Conservation (phyloP, 345 rosid species). For the Populus deltoides region DNA sequence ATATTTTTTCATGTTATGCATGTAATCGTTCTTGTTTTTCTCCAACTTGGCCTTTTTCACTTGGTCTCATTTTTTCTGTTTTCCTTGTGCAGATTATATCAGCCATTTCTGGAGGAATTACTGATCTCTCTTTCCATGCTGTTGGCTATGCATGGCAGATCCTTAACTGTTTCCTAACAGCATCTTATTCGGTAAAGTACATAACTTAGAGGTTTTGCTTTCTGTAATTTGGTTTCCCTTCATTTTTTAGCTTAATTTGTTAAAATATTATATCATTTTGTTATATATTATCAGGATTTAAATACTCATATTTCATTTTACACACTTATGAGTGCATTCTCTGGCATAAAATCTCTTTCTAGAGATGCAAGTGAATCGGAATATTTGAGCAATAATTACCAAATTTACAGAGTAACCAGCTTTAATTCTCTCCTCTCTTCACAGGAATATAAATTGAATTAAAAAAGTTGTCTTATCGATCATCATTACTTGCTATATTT, state of each 20-base stretch:
- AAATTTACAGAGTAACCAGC: background rate
- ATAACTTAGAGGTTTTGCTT: conserved; percentile 4
- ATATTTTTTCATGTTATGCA: too few species aligned
- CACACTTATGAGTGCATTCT: background rate
- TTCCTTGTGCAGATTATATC: conserved; percentile 65
- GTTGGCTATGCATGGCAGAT: conserved; percentile 95
- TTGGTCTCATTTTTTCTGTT: conserved; percentile 2
- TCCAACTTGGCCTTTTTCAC: too few species aligned
- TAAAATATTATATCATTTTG: background rate
- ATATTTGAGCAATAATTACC: background rate
- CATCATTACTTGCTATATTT: background rate
- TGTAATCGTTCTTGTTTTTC: too few species aligned
- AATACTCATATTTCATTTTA: background rate
- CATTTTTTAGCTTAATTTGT: background rate
- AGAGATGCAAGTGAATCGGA: background rate
- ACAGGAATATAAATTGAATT: background rate
- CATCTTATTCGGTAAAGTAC: conserved; percentile 86
- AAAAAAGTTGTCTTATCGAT: background rate
- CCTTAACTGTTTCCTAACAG: conserved; percentile 83
- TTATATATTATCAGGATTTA: background rate
- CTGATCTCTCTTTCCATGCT: conserved; percentile 86
- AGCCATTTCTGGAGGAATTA: conserved; percentile 93
- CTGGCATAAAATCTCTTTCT: background rate
- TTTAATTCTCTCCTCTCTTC: background rate
- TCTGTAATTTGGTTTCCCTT: background rate